phyloP scores from a whole-genome alignment of 176 grass and related monocot genomes.

The Cenchrus americanus region DNA sequence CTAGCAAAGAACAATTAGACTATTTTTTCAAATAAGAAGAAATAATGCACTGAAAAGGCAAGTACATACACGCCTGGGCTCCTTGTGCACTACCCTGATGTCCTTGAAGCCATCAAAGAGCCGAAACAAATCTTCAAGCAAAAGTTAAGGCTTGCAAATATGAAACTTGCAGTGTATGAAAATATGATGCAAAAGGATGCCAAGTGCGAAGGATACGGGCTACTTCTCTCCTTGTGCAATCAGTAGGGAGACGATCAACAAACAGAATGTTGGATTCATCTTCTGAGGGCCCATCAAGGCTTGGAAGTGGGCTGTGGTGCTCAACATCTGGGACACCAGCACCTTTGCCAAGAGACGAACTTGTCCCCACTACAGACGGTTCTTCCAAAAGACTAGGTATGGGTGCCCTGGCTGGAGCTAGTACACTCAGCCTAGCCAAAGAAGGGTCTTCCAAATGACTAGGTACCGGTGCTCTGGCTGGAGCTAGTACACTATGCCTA shows the following conservation, averaged over 20 bases:
- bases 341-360: conserved; percentile 47
- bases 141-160: conserved; percentile 58
- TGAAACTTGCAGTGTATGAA: conserved; percentile 25
- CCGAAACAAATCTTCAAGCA: conserved; percentile 70
- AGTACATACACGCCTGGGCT: conserved; percentile 61
- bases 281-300: conserved; percentile 45
- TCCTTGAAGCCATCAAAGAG: conserved; percentile 80
- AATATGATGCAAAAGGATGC: conserved; percentile 17
- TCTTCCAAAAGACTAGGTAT: conserved; percentile 58
- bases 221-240: conserved; percentile 91
- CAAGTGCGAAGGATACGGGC: conserved; percentile 68
- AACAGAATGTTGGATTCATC: conserved; percentile 81
- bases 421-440: conserved; percentile 34
- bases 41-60: conserved; percentile 23
- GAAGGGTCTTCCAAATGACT: conserved; percentile 53
- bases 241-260: conserved; percentile 83
- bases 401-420: conserved; percentile 29
- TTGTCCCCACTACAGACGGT: conserved; percentile 42
- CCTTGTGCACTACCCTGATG: conserved; percentile 73
- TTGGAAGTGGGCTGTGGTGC: conserved; percentile 15
- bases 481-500: conserved; percentile 30
- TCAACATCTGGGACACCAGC: conserved; percentile 41
- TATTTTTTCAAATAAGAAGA: neutral
- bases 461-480: conserved; percentile 38
- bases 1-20: conserved; percentile 9